Evolutionary conservation across 2,329 filamentous ascomycete species (phyloP), one percentile per base, ranked within the genome.

Genomic region (Xylaria arbuscula): DNA sequence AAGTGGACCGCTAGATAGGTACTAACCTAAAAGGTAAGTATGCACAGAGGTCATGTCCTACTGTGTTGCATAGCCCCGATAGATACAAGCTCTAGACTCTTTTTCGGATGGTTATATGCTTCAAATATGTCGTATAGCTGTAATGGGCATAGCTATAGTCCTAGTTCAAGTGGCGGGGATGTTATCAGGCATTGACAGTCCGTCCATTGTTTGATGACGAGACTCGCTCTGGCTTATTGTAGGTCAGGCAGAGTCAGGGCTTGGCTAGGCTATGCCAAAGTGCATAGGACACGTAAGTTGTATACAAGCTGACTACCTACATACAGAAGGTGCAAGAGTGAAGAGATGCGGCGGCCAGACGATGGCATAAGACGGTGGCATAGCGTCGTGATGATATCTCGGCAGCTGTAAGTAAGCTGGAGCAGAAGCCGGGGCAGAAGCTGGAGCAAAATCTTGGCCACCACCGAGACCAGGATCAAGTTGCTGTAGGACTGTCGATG

Each of bases 301-400:
- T 10, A 22, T 47, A 47, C 55, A 56, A 48, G 6, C 32, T 42
- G 36, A 54, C 53, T 57, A 45, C 36, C 53, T 54, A 42, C 47
- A 58, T 47, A 50, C 13, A 66, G 64, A 36, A 62, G 64, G 57
- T n/a, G 51, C 24, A 36, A 34, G 15, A 45, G 22, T 17, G 36
- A 47, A 7, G 28, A 19, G 15, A 28, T 28, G 5, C 28, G 28
- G 28, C 28, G 40, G 40, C 17, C n/a, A 45, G 62, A 53, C 36
- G 10, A 36, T 54, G 60, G 19, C 36, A 59, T 55, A 53, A 53
- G 62, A 53, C 36, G 10, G 47, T 54, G 60, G 19, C 36, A 59
- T 55, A 53, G 62, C 28, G 28, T 28, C 11, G 40, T 48, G 24
- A 42, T 45, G 54, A 51, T 42, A 17, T 59, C 38, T 17, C 50